phyloP scores from a whole-genome alignment of 2,329 filamentous ascomycete genomes.

The Talaromyces sp. region DNA sequence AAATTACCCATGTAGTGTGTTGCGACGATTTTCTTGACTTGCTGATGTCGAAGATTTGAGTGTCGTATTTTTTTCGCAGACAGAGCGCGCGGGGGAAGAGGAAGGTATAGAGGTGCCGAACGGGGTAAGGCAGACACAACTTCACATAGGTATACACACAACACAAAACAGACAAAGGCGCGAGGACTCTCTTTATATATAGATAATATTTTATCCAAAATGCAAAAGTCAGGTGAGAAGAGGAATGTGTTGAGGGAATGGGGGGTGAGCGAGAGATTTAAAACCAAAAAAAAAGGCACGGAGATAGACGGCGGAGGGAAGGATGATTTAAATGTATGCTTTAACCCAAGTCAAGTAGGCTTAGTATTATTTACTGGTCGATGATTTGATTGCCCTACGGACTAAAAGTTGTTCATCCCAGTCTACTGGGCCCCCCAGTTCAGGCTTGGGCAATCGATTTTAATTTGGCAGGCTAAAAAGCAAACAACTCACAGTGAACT shows the following conservation, averaged over 20 bases:
- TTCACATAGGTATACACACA: neutral
- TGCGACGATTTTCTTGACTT: neutral
- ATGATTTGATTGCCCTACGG: conserved; percentile 16
- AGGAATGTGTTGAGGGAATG: neutral
- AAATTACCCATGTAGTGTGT: neutral
- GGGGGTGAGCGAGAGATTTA: conserved; percentile 4
- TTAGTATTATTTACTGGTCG: conserved; percentile 3
- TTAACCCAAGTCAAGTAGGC: neutral
- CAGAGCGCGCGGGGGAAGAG: neutral
- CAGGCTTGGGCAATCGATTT: conserved; percentile 2
- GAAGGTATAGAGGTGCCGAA: neutral
- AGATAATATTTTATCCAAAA: neutral
- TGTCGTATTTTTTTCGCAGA: neutral
- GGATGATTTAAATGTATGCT: conserved; percentile 2
- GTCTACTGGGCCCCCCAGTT: conserved; percentile 8
- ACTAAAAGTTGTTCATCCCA: conserved; percentile 11
- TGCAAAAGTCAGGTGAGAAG: neutral
- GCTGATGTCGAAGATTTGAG: neutral
- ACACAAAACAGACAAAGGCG: neutral
- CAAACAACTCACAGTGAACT: conserved; percentile 9
- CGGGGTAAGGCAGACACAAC: neutral
- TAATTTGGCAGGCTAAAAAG: conserved; percentile 1
- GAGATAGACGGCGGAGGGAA: neutral
- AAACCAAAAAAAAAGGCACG: conserved; percentile 1
- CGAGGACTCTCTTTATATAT: neutral